Evolutionary conservation across 257 asterid genomes (phyloP), one percentile per base, ranked within the genome.

Genomic region (Nicotiana noctiflora): DNA sequence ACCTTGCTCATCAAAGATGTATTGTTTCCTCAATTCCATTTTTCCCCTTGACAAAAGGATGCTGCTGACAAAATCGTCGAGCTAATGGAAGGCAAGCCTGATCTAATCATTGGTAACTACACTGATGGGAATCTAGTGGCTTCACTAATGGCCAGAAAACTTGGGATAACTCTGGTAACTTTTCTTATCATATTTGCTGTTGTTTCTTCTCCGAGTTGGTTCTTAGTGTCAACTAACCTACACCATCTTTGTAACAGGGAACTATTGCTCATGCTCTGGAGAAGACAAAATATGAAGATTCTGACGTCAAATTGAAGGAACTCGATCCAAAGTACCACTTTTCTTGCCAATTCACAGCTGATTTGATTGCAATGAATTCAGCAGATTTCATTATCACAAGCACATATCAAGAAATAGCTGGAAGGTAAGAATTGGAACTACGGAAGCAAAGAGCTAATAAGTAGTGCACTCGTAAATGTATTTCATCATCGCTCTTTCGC

Each of bases 101-200:
- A 95, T 87, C 86, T 95, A 11, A 89, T 95, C 10, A 82, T 95
- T 31, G 99, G 99, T 2, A 95, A 95, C 89, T 95, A 95, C 67
- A 89, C 93, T 18, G 98, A 93, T 80, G 98, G 98, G 81, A 94
- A 94, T 89, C 82, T 94, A 81, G 98, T 94, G 85, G 99, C 98
- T 9, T 88, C 99, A 19, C 94, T 95, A 60, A 85, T 89, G 98
- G 98, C 99, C 70, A 95, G 87, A 80, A 95, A 95, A 87, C 98
- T 95, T n/a, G 97, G 93, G 86, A 85, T 89, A 51, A 91, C 99
- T 32, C 84, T 92, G 97, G 98, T 94, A 90, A 65, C 52, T 75
- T 79, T 15, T 68, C 70, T 52, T 52, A 49, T 72, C 44, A 23
- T 23, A 23, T 15, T 49, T 29, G 1, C 49, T 21, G 51, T 3